Evolutionary conservation across 352 stramenopile genomes (phyloP).

Genomic region (Phytopythium delawarense): DNA sequence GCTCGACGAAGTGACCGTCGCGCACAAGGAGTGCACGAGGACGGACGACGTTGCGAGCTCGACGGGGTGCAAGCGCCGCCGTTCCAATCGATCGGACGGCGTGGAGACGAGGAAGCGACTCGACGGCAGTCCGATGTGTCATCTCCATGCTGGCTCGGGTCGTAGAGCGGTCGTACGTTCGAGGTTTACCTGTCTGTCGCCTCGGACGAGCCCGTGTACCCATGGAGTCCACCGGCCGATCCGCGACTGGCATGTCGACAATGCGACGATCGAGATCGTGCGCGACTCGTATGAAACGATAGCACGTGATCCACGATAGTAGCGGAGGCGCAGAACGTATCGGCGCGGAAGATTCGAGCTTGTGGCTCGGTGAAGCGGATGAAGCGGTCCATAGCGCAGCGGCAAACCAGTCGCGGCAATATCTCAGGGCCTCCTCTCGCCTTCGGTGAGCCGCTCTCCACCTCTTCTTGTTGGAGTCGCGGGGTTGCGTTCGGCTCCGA

Average conservation of each 20-base stretch:
- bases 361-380: too few species aligned
- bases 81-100: not conserved
- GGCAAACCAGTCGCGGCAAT: not conserved
- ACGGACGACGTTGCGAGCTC: not conserved
- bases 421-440: not conserved
- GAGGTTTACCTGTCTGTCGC: not conserved
- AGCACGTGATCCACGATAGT: not conserved
- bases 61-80: not conserved
- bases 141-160: not conserved
- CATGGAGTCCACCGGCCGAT: not conserved
- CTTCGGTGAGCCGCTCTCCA: too few species aligned
- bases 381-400: not conserved
- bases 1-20: too few species aligned
- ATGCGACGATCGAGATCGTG: slow-evolving; percentile 1
- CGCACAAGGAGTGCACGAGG: not conserved
- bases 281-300: not conserved
- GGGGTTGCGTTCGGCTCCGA: not conserved
- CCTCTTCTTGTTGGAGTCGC: not conserved
- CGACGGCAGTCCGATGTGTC: too few species aligned
- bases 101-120: too few species aligned
- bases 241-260: not conserved
- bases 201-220: not conserved
- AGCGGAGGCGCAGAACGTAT: not conserved
- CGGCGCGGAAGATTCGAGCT: not conserved
- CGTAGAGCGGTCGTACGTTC: not conserved